Evolutionary conservation across 163 green algal genomes (phyloP).

Genomic region (Coccomyxa subellipsoidea): DNA sequence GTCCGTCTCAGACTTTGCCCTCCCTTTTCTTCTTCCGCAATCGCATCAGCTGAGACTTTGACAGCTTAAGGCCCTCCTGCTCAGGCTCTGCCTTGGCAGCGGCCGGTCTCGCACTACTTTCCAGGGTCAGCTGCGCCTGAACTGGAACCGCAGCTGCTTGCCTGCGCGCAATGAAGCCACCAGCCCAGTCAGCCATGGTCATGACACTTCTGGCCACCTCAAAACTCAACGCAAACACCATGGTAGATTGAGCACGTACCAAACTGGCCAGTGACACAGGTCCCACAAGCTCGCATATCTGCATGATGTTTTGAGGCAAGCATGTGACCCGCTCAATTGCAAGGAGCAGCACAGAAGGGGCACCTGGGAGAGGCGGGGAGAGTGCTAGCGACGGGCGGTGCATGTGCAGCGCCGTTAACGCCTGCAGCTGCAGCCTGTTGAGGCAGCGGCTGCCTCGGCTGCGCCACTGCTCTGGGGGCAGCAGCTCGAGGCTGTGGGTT

Average conservation of each 20-base stretch:
- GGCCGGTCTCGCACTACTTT: not conserved
- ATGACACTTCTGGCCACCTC: too few relatives aligned
- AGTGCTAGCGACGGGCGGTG: not conserved
- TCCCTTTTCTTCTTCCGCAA: slow-evolving; percentile 59
- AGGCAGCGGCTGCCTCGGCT: slow-evolving; percentile 6
- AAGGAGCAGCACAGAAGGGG: not conserved
- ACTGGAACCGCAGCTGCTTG: not conserved
- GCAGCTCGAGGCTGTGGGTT: not conserved
- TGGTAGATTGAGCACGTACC: too few relatives aligned
- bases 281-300: too few relatives aligned
- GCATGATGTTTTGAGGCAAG: not conserved
- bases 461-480: not conserved
- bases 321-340: too few relatives aligned
- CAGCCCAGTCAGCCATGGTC: too few relatives aligned
- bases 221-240: too few relatives aligned
- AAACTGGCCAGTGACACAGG: not conserved
- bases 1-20: slow-evolving; percentile 28
- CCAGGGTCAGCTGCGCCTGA: not conserved
- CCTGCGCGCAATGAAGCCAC: too few relatives aligned
- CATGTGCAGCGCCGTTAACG: not conserved
- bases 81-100: not conserved
- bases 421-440: not conserved
- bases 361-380: not conserved
- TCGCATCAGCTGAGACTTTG: slow-evolving; percentile 51
- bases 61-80: slow-evolving; percentile 37